Evolutionary conservation across 306 rosid species (phyloP).

Genomic region (Cicer judaicum): DNA sequence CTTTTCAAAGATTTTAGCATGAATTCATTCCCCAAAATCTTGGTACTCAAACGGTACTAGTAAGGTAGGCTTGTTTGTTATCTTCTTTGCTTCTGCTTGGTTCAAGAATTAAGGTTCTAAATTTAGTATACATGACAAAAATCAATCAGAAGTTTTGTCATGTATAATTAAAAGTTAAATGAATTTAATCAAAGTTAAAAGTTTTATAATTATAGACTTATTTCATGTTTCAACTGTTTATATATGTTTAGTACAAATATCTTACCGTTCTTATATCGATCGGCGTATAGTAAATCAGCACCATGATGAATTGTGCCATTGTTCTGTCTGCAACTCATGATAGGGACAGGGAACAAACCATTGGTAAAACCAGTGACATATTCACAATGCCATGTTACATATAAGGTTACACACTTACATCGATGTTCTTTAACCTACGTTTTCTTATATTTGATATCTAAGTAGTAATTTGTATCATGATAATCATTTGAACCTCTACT

Average conservation of each 20-base stretch:
- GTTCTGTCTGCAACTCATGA: slow-evolving; percentile 55
- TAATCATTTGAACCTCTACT: slow-evolving; percentile 91
- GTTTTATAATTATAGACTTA: no score
- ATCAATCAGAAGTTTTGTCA: no score
- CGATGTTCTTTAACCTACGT: no score
- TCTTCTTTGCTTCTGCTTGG: neutral
- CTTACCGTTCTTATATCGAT: no score
- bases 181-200: no score
- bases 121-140: no score
- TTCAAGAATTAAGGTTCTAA: neutral
- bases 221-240: no score
- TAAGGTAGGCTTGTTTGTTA: neutral
- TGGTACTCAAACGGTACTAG: no score
- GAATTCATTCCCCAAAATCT: neutral
- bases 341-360: slow-evolving; percentile 76
- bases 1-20: neutral
- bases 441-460: no score
- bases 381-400: slow-evolving; percentile 76
- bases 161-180: no score
- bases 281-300: slow-evolving; percentile 26
- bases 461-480: slow-evolving; percentile 52
- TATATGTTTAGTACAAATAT: no score
- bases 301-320: slow-evolving; percentile 47
- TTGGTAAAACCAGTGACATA: slow-evolving; percentile 67
- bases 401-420: slow-evolving; percentile 42